phyloP scores from a whole-genome alignment of 768 basidiomycete species.

The Boletus fagicola region DNA sequence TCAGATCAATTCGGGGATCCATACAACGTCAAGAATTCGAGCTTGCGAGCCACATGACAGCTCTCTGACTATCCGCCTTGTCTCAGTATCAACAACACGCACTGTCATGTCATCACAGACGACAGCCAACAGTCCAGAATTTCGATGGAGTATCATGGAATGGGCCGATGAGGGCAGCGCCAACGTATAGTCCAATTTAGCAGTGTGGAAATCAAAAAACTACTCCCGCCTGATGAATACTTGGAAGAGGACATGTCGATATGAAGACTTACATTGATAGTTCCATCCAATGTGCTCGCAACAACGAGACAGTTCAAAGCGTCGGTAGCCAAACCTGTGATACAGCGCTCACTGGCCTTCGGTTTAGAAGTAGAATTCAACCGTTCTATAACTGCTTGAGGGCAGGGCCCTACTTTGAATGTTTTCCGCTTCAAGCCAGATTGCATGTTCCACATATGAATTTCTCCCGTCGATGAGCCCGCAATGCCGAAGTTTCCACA shows the following conservation, averaged over 20 bases:
- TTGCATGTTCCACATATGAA: conserved; percentile 97
- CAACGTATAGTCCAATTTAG: conserved; percentile 66
- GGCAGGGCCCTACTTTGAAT: conserved; percentile 66
- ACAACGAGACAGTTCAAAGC: conserved; percentile 78
- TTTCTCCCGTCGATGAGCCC: conserved; percentile 74
- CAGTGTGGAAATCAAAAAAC: conserved; percentile 97
- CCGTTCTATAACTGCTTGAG: conserved; percentile 49
- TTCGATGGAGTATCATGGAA: conserved; percentile 75
- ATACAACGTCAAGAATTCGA: conserved; percentile 84
- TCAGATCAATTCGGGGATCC: conserved; percentile 25
- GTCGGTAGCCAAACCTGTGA: conserved; percentile 86
- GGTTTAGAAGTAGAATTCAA: conserved; percentile 41
- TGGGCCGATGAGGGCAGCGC: conserved; percentile 65
- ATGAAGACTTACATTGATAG: conserved; percentile 66
- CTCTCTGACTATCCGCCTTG: conserved; percentile 82
- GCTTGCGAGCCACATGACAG: conserved; percentile 73
- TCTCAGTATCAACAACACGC: conserved; percentile 90
- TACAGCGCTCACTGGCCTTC: conserved; percentile 47
- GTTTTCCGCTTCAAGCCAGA: conserved; percentile 82
- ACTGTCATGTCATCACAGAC: conserved; percentile 85
- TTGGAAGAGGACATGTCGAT: neutral
- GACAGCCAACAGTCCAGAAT: conserved; percentile 79
- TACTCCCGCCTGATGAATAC: conserved; percentile 31
- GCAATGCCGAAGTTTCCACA: conserved; percentile 96
- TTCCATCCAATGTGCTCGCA: conserved; percentile 86